Base-by-base conservation (phyloP, 495 filamentous ascomycete species). In the Daldinia bambusicola region DNA sequence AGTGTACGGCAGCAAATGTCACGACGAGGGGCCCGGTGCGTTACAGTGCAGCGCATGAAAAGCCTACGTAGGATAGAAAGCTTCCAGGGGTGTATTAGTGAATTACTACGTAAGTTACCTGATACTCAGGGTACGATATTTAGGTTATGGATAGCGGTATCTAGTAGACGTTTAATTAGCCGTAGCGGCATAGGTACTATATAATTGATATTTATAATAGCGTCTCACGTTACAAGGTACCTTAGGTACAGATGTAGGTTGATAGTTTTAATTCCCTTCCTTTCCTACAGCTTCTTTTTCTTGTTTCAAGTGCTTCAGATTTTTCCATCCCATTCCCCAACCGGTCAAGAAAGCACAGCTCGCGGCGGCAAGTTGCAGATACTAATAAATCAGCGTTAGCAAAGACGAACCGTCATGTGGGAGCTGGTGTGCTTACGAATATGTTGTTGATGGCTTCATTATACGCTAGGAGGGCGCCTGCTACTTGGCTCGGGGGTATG, bases 251-350 rank as follows among this genome's bases (percentile, higher is more conserved):
- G n/a, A n/a, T n/a, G 1, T 26, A 26, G 26, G 26, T 26, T 26
- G 3, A 1, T 26, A 26, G 3, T 5, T 5, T n/a, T 51, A 55
- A 12, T 31, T 32, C 2, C 61, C 55, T 7, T 26, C 52, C 18
- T 58, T 51, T 32, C 51, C 64, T 13, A 37, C 31, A 2, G 31
- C 20, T n/a, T 57, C 61, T 18, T 56, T 48, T 20, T 72, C 70
- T 40, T 73, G 66, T 13, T 66, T 69, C 18, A 73, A 31, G 8
- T 68, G 18, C 32, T 69, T 73, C 31, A 73, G 26, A 66, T 69
- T 69, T 52, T 26, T 69, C 70, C 70, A 69, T 55, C 70, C 70
- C 70, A 69, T 73, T 22, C 70, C 66, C 60, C 65, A 69, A 10
- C 70, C 61, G 6, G 55, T 73, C 14, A 66, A 2, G 20, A 73